Base-by-base conservation (phyloP, 2,329 filamentous ascomycete genomes). In the Didymella sp. region DNA sequence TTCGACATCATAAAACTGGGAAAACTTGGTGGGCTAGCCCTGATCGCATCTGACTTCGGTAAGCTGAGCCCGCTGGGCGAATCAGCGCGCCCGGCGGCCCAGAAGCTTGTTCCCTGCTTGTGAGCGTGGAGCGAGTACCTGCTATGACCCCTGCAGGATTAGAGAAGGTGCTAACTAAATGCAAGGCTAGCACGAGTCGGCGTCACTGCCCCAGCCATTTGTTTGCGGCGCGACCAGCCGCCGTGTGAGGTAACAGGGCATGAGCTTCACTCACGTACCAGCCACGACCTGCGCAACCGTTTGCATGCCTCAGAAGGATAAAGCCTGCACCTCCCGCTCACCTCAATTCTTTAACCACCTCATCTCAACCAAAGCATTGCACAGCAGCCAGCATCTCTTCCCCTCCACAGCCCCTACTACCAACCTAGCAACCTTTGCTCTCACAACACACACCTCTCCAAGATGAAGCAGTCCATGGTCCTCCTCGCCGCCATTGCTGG, bases 401-500 rank as follows among this genome's bases (percentile, higher is more conserved):
- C 48, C 44, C 59, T 58, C 38, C 51, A 24, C 43, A 38, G 45
- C 63, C 61, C 53, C 60, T 64, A 62, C 51, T 37, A 62, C 48
- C 66, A 64, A 64, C 55, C 55, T 53, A 51, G 61, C 50, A 61
- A 67, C 64, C 62, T 57, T 51, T 57, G 60, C 51, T 37, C 48
- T 33, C 53, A 52, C 51, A 24, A 41, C 48, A 54, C 50, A 43
- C 38, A 46, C 54, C 51, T 59, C 30, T 17, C 47, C 59, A 56
- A 51, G 31, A 73, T 64, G 56, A 78, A 78, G 76, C 77, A 76
- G 71, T 74, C 74, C 45, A 69, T 77, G 56, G 69, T 71, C 56
- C 50, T 77, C 70, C 64, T 78, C 56, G 73, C 73, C 51, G 54
- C 67, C 62, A 60, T 67, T 56, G 74, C 70, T 59, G 67, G 71